A percentile compares a stretch with the other conserved stretches of the same genome.
phyloP scores from a whole-genome alignment of 2,329 filamentous ascomycete genomes.

The Fusarium hainanense region DNA sequence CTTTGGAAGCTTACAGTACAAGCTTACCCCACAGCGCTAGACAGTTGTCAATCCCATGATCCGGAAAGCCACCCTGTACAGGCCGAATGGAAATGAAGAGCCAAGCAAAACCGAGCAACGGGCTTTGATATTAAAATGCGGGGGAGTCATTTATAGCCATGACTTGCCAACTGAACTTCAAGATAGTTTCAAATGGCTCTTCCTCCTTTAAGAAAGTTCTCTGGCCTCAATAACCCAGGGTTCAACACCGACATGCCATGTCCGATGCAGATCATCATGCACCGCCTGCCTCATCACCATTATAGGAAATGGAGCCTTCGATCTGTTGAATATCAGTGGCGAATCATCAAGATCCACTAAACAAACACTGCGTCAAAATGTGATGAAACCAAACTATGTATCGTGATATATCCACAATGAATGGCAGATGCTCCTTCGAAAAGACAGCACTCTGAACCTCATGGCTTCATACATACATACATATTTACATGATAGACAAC shows the following conservation, averaged over 20 bases:
- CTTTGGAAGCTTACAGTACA: neutral
- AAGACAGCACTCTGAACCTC: neutral
- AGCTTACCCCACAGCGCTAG: constrained; percentile 27
- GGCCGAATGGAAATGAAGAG: neutral
- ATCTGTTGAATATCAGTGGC: constrained; percentile 28
- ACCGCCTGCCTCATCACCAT: constrained; percentile 19
- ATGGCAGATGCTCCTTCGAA: neutral
- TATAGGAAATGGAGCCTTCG: constrained; percentile 6
- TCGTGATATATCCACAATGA: neutral
- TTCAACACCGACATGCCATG: constrained; percentile 14
- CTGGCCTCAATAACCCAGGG: neutral
- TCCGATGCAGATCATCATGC: constrained; percentile 43
- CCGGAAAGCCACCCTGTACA: constrained; percentile 21
- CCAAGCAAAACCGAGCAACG: constrained; percentile 19
- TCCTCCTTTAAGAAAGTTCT: neutral
- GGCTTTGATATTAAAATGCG: constrained; percentile 18
- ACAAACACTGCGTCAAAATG: constrained; percentile 12
- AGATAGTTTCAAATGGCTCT: neutral
- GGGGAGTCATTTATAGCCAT: constrained; percentile 8
- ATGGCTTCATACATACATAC: neutral
- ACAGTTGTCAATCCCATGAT: constrained; percentile 40
- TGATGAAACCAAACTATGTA: neutral
- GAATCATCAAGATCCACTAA: constrained; percentile 29
- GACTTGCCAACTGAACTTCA: neutral
- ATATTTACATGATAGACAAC: neutral